These are phyloP conservation scores for Cladosporium sp. DNA, from an alignment of 2,329 filamentous ascomycete genomes.

Conservation along the genomic window DNA sequence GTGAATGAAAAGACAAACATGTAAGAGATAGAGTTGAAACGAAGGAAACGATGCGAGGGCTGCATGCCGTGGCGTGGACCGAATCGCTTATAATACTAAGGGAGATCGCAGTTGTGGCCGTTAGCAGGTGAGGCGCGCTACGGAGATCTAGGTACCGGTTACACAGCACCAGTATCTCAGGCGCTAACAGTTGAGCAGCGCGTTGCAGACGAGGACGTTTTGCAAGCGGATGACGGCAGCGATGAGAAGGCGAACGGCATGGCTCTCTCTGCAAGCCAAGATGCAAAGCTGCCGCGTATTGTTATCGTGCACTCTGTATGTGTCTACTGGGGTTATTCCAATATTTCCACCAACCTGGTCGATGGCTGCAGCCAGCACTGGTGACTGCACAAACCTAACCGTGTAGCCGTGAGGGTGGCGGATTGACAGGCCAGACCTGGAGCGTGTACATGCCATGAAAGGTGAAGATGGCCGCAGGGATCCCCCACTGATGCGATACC, in stretches of 20 bases:
- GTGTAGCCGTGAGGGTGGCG: neutral
- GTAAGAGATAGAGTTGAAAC: constrained; percentile 9
- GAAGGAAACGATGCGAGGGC: constrained; percentile 14
- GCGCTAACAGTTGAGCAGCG: constrained; percentile 12
- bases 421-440: neutral
- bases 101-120: constrained; percentile 1
- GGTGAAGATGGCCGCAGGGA: constrained; percentile 3
- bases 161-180: constrained; percentile 3
- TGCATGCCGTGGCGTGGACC: neutral
- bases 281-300: neutral
- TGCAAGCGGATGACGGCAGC: neutral
- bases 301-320: neutral
- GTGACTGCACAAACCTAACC: neutral
- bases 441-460: neutral
- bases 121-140: constrained; percentile 19
- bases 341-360: constrained; percentile 2
- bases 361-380: neutral
- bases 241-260: neutral
- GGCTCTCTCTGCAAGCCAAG: neutral
- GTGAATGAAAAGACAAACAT: constrained; percentile 17
- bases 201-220: constrained; percentile 6
- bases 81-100: constrained; percentile 5
- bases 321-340: neutral
- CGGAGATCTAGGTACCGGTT: constrained; percentile 13
- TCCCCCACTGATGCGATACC: constrained; percentile 3